A percentile compares a stretch with the other conserved stretches of the same genome.
These are phyloP conservation scores for Cymbidium sinense DNA, from an alignment of 106 monocot genomes.

Conservation along the genomic window DNA sequence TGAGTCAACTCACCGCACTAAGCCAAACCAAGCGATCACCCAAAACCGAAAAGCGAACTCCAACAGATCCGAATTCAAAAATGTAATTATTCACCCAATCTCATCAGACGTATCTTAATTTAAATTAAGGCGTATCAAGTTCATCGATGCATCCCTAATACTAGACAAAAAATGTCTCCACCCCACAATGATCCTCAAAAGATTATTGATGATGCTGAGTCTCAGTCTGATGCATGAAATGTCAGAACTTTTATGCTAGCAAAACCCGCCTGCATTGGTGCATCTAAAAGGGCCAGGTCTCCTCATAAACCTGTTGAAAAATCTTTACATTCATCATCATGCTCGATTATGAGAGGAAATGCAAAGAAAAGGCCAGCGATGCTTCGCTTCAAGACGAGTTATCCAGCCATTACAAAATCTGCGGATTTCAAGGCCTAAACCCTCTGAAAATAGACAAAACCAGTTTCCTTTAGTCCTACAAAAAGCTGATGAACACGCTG, in stretches of 20 bases:
- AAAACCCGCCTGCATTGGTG: too few relatives aligned
- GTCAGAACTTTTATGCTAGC: too few relatives aligned
- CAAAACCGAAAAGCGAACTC: too few relatives aligned
- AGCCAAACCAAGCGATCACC: too few relatives aligned
- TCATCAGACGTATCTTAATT: too few relatives aligned
- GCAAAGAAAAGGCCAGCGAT: slow-evolving; percentile 71
- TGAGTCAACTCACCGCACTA: too few relatives aligned
- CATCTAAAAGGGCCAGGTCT: slow-evolving; percentile 45
- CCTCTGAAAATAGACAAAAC: slow-evolving; percentile 21
- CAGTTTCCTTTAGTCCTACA: too few relatives aligned
- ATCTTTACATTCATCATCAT: slow-evolving; percentile 15
- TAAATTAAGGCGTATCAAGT: too few relatives aligned
- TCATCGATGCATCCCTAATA: slow-evolving; percentile 19
- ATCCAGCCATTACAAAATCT: slow-evolving; percentile 30
- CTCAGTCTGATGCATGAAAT: slow-evolving; percentile 14
- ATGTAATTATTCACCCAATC: too few relatives aligned
- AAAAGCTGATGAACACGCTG: too few relatives aligned
- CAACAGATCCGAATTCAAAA: too few relatives aligned
- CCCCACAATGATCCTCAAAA: too few relatives aligned
- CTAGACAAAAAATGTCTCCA: slow-evolving; percentile 7
- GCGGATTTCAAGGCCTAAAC: slow-evolving; percentile 15
- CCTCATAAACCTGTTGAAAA: slow-evolving; percentile 34
- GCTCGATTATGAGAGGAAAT: slow-evolving; percentile 53
- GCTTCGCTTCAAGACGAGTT: slow-evolving; percentile 75
- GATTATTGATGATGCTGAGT: not conserved